Base-by-base conservation (phyloP, 2,329 filamentous ascomycete genomes). In the Colletotrichum spaethianum region DNA sequence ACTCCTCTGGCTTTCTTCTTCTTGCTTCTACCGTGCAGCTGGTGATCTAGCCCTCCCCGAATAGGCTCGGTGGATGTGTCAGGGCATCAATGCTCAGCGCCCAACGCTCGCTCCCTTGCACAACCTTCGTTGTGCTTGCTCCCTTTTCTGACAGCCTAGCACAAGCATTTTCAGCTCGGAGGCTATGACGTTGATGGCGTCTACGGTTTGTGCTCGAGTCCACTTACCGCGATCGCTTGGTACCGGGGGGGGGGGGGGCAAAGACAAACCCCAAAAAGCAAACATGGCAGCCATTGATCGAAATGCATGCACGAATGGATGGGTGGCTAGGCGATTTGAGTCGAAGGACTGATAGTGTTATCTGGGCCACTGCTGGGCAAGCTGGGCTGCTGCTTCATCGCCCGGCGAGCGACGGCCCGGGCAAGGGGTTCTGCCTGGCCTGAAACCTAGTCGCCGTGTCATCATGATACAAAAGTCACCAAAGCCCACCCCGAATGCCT, bases 371-470 rank as follows among this genome's bases (percentile, higher is more conserved):
- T 55, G 38, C 42, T 40, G 33, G n/a, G 12, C 20, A 44, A 5
- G 28, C 23, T 62, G 12, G n/a, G 33, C n/a, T 44, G 5, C 26
- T 63, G 46, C 38, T 55, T 59, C 56, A 55, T 33, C 50, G 28
- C 33, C 44, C 18, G 16, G 9, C 18, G 6, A 52, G 61, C 61
- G 48, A 31, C 46, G 26, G 38, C 50, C 62, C 46, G 26, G 33
- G 23, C 28, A 63, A 69, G 59, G 65, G 53, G 69, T 48, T 38
- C 42, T 65, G 38, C 50, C 59, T 18, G 36, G 59, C 64, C 70
- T 72, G 70, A 72, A 72, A 72, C 70, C 65, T 46, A 53, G 46
- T 72, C 59, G 57, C 65, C 65, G 70, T 72, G 46, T 72, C 53
- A 72, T 64, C 44, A 53, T 64, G 38, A 72, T 60, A 64, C 65